Conservation (phyloP, 805 yeast species). For the Teunomyces barrocoloradensis region DNA sequence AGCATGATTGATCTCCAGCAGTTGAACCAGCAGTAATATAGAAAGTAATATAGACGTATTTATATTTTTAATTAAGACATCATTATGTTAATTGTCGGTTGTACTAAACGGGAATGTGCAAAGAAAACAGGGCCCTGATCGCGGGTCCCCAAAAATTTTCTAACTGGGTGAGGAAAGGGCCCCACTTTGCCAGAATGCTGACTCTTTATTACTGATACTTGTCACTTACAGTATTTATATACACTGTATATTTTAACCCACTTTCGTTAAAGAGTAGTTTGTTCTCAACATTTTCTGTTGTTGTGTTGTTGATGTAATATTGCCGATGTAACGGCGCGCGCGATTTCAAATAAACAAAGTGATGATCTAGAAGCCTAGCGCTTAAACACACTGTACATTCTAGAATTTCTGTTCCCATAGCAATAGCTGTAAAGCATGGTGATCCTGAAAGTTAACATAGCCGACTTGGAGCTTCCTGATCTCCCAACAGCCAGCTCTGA, state of each 20-base stretch:
- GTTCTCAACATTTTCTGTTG: neutral
- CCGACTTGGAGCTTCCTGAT: constrained; percentile 23
- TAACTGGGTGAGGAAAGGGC: no score
- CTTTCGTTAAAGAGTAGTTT: no score
- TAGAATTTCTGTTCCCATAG: neutral
- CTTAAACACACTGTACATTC: neutral
- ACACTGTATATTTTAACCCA: no score
- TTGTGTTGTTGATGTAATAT: neutral
- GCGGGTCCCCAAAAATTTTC: no score
- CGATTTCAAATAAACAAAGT: neutral
- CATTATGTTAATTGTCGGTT: no score
- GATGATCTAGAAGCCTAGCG: neutral
- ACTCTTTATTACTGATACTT: no score
- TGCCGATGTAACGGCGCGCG: neutral
- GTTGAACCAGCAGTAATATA: constrained; percentile 8
- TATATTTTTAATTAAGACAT: neutral
- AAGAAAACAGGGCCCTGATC: no score
- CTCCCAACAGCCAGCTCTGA: constrained; percentile 16
- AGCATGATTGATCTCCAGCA: constrained; percentile 34
- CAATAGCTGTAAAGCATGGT: constrained; percentile 9
- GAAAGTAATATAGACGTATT: neutral
- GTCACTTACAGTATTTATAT: no score
- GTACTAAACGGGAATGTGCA: no score
- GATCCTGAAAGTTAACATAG: constrained; percentile 8
- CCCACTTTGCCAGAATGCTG: no score